phyloP scores from a whole-genome alignment of 2,329 filamentous ascomycete species.

The Aspergillus proliferans region DNA sequence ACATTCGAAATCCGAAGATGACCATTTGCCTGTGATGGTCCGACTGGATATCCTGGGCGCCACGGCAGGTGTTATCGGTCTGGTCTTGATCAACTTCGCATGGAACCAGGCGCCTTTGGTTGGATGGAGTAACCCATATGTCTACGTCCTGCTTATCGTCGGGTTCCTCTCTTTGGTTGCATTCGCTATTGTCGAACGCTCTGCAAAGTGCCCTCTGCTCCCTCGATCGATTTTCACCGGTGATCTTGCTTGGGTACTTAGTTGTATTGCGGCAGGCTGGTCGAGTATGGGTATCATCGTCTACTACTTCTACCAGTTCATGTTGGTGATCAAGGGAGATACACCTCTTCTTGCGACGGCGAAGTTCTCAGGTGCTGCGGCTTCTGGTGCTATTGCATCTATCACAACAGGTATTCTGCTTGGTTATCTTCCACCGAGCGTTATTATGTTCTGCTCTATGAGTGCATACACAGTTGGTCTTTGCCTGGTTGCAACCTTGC shows the following conservation, averaged over 20 bases:
- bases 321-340: slow-evolving; percentile 31
- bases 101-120: slow-evolving; percentile 59
- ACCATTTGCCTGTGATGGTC: neutral
- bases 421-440: slow-evolving; percentile 17
- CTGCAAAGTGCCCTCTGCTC: slow-evolving; percentile 49
- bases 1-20: neutral
- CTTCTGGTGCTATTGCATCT: slow-evolving; percentile 23
- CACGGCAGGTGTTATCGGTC: slow-evolving; percentile 45
- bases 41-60: slow-evolving; percentile 36
- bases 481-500: slow-evolving; percentile 34
- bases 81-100: slow-evolving; percentile 60
- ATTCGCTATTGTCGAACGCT: slow-evolving; percentile 50
- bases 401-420: slow-evolving; percentile 27
- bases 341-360: slow-evolving; percentile 21
- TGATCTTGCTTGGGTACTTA: slow-evolving; percentile 51
- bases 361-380: slow-evolving; percentile 15
- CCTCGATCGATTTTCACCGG: slow-evolving; percentile 46
- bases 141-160: slow-evolving; percentile 51
- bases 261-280: slow-evolving; percentile 50
- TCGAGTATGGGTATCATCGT: slow-evolving; percentile 48
- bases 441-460: slow-evolving; percentile 33
- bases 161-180: slow-evolving; percentile 48
- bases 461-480: slow-evolving; percentile 28
- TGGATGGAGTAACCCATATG: slow-evolving; percentile 52
- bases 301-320: slow-evolving; percentile 46